Percentiles rank a stretch among this genome's conserved stretches.
Conservation (phyloP, 257 asterid genomes). For the Solanum virginianum region DNA sequence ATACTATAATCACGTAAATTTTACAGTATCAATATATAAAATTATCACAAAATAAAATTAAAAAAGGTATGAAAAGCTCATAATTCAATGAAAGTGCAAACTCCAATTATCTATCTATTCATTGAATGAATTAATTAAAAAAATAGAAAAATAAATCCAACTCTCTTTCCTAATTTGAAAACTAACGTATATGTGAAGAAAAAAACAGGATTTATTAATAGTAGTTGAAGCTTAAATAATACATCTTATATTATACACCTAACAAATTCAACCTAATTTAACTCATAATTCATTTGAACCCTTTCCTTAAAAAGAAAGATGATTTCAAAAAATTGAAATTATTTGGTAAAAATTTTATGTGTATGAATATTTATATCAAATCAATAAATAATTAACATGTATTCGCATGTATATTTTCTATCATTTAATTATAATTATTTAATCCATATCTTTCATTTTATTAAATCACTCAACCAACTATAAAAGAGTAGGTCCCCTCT, state of each 20-base stretch:
- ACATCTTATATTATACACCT: neutral
- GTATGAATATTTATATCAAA: neutral
- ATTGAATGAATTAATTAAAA: neutral
- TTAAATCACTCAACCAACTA: neutral
- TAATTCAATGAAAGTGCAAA: neutral
- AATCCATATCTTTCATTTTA: too few relatives aligned
- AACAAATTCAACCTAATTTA: neutral
- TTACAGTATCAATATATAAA: neutral
- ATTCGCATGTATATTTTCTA: neutral
- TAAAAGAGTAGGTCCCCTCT: neutral
- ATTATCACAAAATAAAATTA: neutral
- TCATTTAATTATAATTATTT: too few relatives aligned
- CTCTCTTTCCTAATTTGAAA: slow-evolving; percentile 9
- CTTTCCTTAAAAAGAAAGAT: neutral
- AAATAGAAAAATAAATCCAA: neutral
- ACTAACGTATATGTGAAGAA: neutral
- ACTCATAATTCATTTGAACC: neutral
- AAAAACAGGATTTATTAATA: neutral
- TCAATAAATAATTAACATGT: neutral
- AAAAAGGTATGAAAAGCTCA: neutral
- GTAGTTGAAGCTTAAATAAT: neutral
- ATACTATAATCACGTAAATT: neutral
- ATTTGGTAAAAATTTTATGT: neutral
- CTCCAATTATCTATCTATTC: neutral
- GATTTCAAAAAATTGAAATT: neutral